Percentiles rank a stretch among this genome's conserved stretches.
Conservation (phyloP, 768 basidiomycete species). For the Tricholoma furcatifolium region DNA sequence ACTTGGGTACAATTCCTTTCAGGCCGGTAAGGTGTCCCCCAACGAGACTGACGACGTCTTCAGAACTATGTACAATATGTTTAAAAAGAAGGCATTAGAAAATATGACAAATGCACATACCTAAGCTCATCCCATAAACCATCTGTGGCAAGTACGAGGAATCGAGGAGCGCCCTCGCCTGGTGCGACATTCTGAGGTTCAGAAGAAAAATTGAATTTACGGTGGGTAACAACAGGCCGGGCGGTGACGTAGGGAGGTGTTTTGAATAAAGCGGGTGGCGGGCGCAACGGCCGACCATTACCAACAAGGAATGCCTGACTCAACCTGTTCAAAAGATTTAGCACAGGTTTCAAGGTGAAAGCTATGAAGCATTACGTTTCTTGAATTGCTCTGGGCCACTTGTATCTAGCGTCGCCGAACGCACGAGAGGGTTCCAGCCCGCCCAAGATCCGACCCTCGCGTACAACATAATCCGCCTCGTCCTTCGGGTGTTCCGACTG, state of each 20-base stretch:
- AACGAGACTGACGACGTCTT: slow-evolving; percentile 86
- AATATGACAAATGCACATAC: slow-evolving; percentile 19
- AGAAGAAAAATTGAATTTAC: slow-evolving; percentile 58
- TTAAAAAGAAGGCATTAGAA: not conserved
- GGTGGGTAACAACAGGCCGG: slow-evolving; percentile 77
- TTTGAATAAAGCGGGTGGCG: slow-evolving; percentile 61
- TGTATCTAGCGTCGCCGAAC: slow-evolving; percentile 89
- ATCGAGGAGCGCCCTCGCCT: slow-evolving; percentile 48
- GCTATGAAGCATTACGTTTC: slow-evolving; percentile 49
- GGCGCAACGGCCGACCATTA: slow-evolving; percentile 56
- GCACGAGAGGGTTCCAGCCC: slow-evolving; percentile 85
- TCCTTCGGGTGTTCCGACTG: slow-evolving; percentile 80
- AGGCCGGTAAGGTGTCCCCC: slow-evolving; percentile 77
- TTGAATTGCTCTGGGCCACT: slow-evolving; percentile 77
- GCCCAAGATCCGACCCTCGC: slow-evolving; percentile 80
- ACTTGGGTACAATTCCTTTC: slow-evolving; percentile 61
- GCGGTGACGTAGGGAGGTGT: slow-evolving; percentile 95
- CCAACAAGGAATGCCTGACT: slow-evolving; percentile 67
- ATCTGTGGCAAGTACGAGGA: slow-evolving; percentile 90
- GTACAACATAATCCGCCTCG: slow-evolving; percentile 72
- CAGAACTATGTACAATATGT: slow-evolving; percentile 46
- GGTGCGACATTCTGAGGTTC: slow-evolving; percentile 19
- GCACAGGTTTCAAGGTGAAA: not conserved
- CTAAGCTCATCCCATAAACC: slow-evolving; percentile 73
- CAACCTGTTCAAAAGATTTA: slow-evolving; percentile 30